Evolutionary conservation across 2,329 filamentous ascomycete species (phyloP).

Genomic region (Cladosporium oxysporum): DNA sequence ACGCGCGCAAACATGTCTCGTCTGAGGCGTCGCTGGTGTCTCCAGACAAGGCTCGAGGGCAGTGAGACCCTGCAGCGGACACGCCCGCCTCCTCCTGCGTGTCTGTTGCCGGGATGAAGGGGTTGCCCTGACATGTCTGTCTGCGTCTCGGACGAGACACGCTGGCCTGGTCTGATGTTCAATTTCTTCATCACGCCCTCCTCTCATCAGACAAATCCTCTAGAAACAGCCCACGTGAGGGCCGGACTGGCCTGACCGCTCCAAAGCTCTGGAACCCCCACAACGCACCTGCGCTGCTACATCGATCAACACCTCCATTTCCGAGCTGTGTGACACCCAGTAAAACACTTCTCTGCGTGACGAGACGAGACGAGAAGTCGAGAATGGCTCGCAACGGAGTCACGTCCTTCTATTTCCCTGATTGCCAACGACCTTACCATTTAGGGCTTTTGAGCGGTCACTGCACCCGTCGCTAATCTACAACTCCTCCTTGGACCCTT

Average conservation of each 20-base stretch:
- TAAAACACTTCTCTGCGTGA: background rate
- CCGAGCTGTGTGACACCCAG: background rate
- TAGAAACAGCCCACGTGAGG: background rate
- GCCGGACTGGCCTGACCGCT: background rate
- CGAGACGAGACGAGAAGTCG: background rate
- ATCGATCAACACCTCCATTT: background rate
- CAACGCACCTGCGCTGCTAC: background rate
- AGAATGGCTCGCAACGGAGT: background rate
- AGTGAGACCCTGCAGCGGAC: slow-evolving; percentile 7
- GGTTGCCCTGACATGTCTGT: slow-evolving; percentile 6
- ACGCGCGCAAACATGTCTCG: background rate
- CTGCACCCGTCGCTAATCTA: background rate
- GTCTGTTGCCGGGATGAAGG: slow-evolving; percentile 4
- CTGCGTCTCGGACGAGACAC: background rate
- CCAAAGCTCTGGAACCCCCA: slow-evolving; percentile 3
- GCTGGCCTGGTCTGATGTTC: background rate
- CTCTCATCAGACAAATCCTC: background rate
- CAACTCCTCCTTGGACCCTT: background rate
- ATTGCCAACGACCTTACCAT: background rate
- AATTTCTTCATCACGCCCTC: background rate
- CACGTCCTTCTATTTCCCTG: background rate
- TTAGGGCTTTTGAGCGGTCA: background rate
- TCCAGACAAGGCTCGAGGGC: slow-evolving; percentile 7
- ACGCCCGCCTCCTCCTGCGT: background rate
- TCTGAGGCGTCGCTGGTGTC: slow-evolving; percentile 11